phyloP scores from a whole-genome alignment of 805 yeast genomes.

The Pichia pseudocactophila region DNA sequence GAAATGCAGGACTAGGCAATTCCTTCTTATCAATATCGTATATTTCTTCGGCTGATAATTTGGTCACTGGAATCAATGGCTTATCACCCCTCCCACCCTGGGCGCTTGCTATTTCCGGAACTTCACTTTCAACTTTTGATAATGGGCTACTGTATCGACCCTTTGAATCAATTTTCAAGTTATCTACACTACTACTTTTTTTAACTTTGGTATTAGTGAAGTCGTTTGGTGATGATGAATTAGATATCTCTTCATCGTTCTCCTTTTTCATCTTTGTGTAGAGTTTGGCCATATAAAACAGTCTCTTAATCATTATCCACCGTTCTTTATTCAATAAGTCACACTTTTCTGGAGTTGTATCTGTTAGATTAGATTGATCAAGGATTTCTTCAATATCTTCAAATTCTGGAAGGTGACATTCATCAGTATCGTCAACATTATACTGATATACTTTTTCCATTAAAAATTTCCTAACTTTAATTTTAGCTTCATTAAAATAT shows the following conservation, averaged over 20 bases:
- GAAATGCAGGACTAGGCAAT: conserved; percentile 29
- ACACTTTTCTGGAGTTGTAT: conserved; percentile 17
- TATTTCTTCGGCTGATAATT: conserved; percentile 36
- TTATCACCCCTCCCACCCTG: conserved; percentile 23
- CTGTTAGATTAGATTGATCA: conserved; percentile 30
- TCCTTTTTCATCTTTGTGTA: conserved; percentile 33
- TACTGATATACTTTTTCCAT: conserved; percentile 38
- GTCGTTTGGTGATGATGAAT: conserved; percentile 4
- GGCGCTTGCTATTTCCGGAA: background rate
- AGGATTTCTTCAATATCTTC: conserved; percentile 52
- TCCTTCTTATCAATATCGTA: conserved; percentile 29
- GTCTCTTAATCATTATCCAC: conserved; percentile 63
- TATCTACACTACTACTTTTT: too few species aligned
- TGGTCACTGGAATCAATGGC: conserved; percentile 22
- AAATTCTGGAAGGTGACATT: conserved; percentile 36
- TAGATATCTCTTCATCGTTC: conserved; percentile 8
- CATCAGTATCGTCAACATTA: conserved; percentile 28
- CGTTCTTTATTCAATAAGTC: conserved; percentile 40
- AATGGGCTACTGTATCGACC: background rate
- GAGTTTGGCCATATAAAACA: conserved; percentile 61
- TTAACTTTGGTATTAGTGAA: too few species aligned
- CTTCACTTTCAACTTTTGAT: conserved; percentile 10
- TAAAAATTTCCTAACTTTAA: conserved; percentile 47
- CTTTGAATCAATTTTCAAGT: too few species aligned
- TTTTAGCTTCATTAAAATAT: conserved; percentile 39